phyloP scores from a whole-genome alignment of 192 early-diverging fungal species.

The Umbelopsis sp. region DNA sequence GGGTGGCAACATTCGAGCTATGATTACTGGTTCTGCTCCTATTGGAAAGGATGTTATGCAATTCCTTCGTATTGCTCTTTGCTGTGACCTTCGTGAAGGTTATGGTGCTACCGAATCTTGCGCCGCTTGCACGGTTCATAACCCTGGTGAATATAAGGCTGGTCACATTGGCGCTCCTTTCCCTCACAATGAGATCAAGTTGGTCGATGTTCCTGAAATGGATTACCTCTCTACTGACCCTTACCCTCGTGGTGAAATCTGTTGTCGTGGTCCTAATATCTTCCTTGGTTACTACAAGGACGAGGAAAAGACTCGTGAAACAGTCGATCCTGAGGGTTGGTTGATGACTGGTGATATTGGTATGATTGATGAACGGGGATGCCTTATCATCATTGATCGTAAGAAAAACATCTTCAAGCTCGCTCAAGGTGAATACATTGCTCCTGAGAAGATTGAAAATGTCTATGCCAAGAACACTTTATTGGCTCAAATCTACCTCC shows the following conservation, averaged over 20 bases:
- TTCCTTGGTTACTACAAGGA: conserved; percentile 81
- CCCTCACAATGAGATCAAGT: conserved; percentile 77
- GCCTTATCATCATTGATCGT: conserved; percentile 79
- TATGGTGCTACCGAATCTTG: conserved; percentile 87
- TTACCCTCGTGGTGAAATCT: conserved; percentile 86
- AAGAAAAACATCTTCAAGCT: conserved; percentile 80
- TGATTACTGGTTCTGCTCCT: conserved; percentile 87
- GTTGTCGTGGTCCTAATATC: conserved; percentile 76
- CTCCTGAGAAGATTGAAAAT: conserved; percentile 86
- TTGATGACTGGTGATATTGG: conserved; percentile 86
- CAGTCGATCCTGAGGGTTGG: conserved; percentile 87
- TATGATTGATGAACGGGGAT: conserved; percentile 63
- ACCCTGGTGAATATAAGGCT: conserved; percentile 59
- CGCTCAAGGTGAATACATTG: conserved; percentile 67
- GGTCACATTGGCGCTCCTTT: conserved; percentile 80
- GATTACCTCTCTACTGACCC: conserved; percentile 82
- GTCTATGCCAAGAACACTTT: conserved; percentile 56
- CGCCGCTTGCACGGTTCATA: conserved; percentile 57
- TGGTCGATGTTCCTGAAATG: conserved; percentile 89
- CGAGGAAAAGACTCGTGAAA: conserved; percentile 72
- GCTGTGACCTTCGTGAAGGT: conserved; percentile 76
- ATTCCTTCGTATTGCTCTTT: conserved; percentile 84
- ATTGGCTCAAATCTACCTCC: conserved; percentile 73
- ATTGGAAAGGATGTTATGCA: conserved; percentile 77
- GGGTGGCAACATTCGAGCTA: conserved; percentile 81